Base-by-base conservation (phyloP, 2,329 filamentous ascomycete species). In the Fusarium subtropicale region DNA sequence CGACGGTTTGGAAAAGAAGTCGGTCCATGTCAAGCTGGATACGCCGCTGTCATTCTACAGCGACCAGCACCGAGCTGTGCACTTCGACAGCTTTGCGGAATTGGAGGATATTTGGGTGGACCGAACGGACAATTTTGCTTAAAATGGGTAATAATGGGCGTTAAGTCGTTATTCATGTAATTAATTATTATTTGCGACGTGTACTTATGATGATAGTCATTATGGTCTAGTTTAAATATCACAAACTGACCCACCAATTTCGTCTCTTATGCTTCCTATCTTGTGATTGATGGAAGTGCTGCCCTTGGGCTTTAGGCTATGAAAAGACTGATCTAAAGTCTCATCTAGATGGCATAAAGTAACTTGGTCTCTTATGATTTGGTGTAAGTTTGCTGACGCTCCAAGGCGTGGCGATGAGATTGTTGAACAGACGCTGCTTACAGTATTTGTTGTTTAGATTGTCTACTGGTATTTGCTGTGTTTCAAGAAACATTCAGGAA, bases 61-160 rank as follows among this genome's bases (percentile, higher is more conserved):
- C 77, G 94, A 94, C 74, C 87, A 94, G 74, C 97, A 99, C 81
- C 89, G 96, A 28, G 94, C 95, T 18, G 84, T 97, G 58, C 96
- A 99, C 82, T 99, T 99, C 87, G 91, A 95, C 79, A 97, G 94
- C 80, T 99, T 99, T 82, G 93, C 94, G 1, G 95, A 99, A 84
- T 81, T 99, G 78, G 96, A 99, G 82, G 95, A 99, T 80, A 92
- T 97, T 42, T 97, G 94, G 89, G 94, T 97, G 47, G 96, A 99
- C 80, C 87, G 94, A 75, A 89, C 89, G 69, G 95, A 99, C 83
- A 95, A 94, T 79, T 97, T 99, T 83, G 95, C 93, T 74, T 98
- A 20, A 45, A 53, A 60, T 62, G 71, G 60, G 64, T 44, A 62
- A 64, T 57, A 30, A 20, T 20, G 60, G 72, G 72, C 72, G 72